A percentile compares a stretch with the other conserved stretches of the same genome.
These are phyloP conservation scores for Cenchrus fungigraminus DNA, from an alignment of 176 grass and related monocot species.

Conservation along the genomic window DNA sequence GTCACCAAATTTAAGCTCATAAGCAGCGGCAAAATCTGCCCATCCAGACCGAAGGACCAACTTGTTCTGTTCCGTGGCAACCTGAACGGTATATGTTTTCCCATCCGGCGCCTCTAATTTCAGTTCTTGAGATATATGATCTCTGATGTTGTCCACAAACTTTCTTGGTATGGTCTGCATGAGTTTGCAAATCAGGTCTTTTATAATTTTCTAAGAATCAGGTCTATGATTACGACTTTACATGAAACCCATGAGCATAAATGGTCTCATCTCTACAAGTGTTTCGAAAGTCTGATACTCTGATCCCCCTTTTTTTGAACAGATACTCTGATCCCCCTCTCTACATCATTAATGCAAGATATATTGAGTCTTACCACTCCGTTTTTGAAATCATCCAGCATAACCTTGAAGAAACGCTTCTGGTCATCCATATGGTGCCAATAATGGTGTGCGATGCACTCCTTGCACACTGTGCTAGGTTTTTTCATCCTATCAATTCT, in stretches of 20 bases:
- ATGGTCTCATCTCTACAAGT: neutral
- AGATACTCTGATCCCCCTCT: no score
- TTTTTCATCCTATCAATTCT: conserved; percentile 26
- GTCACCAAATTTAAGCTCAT: conserved; percentile 31
- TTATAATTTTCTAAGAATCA: neutral
- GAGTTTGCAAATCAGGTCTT: neutral
- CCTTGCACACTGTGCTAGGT: neutral
- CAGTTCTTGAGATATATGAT: conserved; percentile 29
- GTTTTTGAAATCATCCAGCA: conserved; percentile 41
- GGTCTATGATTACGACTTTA: neutral
- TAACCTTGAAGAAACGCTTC: conserved; percentile 43
- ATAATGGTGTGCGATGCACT: conserved; percentile 28
- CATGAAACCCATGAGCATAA: neutral
- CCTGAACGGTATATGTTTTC: conserved; percentile 28
- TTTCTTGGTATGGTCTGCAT: conserved; percentile 50
- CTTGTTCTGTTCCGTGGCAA: conserved; percentile 13
- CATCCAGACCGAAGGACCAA: conserved; percentile 52
- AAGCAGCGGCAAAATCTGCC: conserved; percentile 36
- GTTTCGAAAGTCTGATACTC: neutral
- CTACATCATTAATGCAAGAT: neutral
- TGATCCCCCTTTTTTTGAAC: neutral
- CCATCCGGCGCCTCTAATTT: conserved; percentile 45
- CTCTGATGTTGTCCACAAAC: conserved; percentile 44
- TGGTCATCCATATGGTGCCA: conserved; percentile 27
- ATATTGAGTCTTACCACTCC: conserved; percentile 31